Evolutionary conservation across 768 basidiomycete species (phyloP), one percentile per base, ranked within the genome.

Genomic region (Grammothele lineata): DNA sequence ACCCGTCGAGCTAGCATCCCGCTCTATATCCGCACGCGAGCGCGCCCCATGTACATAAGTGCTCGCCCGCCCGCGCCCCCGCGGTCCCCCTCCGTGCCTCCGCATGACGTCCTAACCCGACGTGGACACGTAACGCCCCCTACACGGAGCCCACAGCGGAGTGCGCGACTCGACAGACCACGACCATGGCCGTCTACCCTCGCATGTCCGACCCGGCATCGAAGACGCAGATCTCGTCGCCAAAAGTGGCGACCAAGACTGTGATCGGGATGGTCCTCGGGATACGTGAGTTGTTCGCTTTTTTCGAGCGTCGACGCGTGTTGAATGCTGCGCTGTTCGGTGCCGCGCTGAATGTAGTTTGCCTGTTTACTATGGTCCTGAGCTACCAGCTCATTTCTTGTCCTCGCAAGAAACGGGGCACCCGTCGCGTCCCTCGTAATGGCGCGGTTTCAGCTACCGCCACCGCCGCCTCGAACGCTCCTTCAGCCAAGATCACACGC

Each of bases 231-330:
- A 50, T 49, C 12, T 22, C 30, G 17, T 57, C 56, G 6, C 44
- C 51, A 10, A 36, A 41, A 26, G 38, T 57, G 5, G 52, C 56
- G 7, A 49, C 50, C 12, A 53, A 40, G 19, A 57, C 56, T 7
- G 52, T 54, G 12, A 37, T 53, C 14, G 56, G 56, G 4, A 46
- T 57, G 46, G 49, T 57, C n/a, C 39, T 57, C 19, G 56, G 56
- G 6, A 40, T 51, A 14, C 21, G 56, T 57, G 50, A 54, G 56
- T 46, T 17, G 7, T 24, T 14, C 14, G 4, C 12, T 7, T 10
- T 33, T n/a, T 17, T 9, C 21, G 12, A 12, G 25, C 6, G 10
- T 8, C 6, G 4, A 25, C 33, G 23, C 30, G n/a, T 14, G 21
- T 15, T 17, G 7, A n/a, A 19, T n/a, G 27, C n/a, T 36, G 34